Percentiles rank a stretch among this genome's conserved stretches.
phyloP scores from a whole-genome alignment of 2,329 filamentous ascomycete species.

The Beauveria brongniartii region DNA sequence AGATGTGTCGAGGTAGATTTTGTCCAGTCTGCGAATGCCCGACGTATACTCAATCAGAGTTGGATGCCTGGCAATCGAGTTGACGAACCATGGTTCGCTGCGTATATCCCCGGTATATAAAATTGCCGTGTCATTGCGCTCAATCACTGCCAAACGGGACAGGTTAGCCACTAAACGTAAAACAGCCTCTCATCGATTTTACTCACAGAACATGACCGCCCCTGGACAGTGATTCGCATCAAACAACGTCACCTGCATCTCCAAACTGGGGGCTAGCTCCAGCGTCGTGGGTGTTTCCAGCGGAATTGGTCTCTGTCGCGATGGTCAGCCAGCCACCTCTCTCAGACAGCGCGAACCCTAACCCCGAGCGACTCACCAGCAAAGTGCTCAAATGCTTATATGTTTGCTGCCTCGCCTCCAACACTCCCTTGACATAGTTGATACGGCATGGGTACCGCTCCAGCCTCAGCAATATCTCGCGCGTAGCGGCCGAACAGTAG shows the following conservation, averaged over 20 bases:
- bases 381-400: conserved; percentile 69
- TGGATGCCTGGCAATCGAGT: conserved; percentile 62
- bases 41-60: conserved; percentile 64
- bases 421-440: conserved; percentile 69
- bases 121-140: conserved; percentile 62
- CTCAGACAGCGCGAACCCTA: background rate
- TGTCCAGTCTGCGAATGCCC: conserved; percentile 61
- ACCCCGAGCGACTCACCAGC: conserved; percentile 38
- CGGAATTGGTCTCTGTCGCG: conserved; percentile 62
- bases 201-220: conserved; percentile 75
- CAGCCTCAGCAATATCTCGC: conserved; percentile 69
- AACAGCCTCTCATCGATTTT: too few species aligned
- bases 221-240: conserved; percentile 91
- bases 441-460: conserved; percentile 73
- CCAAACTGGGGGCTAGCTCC: conserved; percentile 59
- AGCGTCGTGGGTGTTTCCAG: conserved; percentile 71
- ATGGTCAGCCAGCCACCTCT: background rate
- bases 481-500: conserved; percentile 81
- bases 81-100: conserved; percentile 81
- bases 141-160: conserved; percentile 49
- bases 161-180: background rate
- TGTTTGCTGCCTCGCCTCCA: conserved; percentile 65
- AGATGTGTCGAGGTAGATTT: conserved; percentile 84
- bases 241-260: conserved; percentile 74
- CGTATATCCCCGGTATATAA: conserved; percentile 87